Evolutionary conservation across 2,329 filamentous ascomycete species (phyloP).

Genomic region (Onygenales sp.): DNA sequence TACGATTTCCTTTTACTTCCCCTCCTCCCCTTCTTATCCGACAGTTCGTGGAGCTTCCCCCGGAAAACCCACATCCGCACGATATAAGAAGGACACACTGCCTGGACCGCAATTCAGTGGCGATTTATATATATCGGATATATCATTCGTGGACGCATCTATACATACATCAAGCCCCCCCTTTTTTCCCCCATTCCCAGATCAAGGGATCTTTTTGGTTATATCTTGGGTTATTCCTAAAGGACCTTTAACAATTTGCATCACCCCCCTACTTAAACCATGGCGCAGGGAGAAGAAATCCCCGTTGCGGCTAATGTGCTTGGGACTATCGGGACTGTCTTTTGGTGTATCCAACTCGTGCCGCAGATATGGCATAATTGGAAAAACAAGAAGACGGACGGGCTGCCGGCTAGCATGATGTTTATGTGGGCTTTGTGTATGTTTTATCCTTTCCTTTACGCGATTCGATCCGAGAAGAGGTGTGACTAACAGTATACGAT

Average conservation of each 20-base stretch:
- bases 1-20: too few species aligned
- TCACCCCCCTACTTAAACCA: background rate
- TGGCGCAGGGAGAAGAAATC: conserved; percentile 14
- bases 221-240: background rate
- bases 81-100: too few species aligned
- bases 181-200: too few species aligned
- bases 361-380: conserved; percentile 53
- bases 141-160: too few species aligned
- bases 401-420: conserved; percentile 52
- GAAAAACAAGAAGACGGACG: conserved; percentile 51
- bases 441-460: conserved; percentile 6
- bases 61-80: too few species aligned
- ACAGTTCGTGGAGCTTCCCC: too few species aligned
- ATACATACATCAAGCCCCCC: too few species aligned
- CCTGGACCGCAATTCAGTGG: too few species aligned
- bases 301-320: conserved; percentile 29
- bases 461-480: background rate
- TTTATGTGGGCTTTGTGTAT: conserved; percentile 52
- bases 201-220: too few species aligned
- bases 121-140: too few species aligned
- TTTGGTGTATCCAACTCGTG: conserved; percentile 32
- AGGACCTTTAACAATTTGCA: background rate
- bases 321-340: conserved; percentile 32
- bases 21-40: too few species aligned
- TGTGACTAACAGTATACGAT: background rate